Conservation (phyloP, 192 early-diverging fungal genomes). For the Linnemannia exigua region DNA sequence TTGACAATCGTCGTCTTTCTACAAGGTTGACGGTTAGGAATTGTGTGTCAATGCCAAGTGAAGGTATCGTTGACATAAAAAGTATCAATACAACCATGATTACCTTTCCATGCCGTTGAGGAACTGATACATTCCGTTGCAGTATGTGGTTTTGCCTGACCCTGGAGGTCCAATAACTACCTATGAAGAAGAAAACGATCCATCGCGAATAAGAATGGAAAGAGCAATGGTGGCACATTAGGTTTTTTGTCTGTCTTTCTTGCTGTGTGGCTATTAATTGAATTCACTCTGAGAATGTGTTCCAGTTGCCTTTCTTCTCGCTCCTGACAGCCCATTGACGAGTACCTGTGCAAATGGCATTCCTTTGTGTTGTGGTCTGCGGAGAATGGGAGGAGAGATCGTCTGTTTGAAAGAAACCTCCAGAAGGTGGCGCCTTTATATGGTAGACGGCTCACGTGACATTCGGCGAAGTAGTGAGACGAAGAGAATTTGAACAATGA, state of each 20-base stretch:
- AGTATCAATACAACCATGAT: background rate
- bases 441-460: too few species aligned
- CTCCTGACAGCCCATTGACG: background rate
- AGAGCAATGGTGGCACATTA: background rate
- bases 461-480: too few species aligned
- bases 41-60: background rate
- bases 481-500: too few species aligned
- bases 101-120: conserved; percentile 80
- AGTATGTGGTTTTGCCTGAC: conserved; percentile 97
- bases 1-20: conserved; percentile 93
- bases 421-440: too few species aligned
- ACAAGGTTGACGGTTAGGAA: background rate
- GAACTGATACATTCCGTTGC: conserved; percentile 91
- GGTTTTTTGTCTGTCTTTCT: background rate
- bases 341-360: conserved; percentile 56
- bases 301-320: background rate
- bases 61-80: background rate
- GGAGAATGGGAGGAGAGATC: background rate
- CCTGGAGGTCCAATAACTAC: conserved; percentile 96
- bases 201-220: background rate
- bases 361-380: background rate
- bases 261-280: background rate
- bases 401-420: too few species aligned
- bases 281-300: background rate
- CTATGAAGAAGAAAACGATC: conserved; percentile 57